phyloP scores from a whole-genome alignment of 2,329 filamentous ascomycete species.

The Xylaria sp. region DNA sequence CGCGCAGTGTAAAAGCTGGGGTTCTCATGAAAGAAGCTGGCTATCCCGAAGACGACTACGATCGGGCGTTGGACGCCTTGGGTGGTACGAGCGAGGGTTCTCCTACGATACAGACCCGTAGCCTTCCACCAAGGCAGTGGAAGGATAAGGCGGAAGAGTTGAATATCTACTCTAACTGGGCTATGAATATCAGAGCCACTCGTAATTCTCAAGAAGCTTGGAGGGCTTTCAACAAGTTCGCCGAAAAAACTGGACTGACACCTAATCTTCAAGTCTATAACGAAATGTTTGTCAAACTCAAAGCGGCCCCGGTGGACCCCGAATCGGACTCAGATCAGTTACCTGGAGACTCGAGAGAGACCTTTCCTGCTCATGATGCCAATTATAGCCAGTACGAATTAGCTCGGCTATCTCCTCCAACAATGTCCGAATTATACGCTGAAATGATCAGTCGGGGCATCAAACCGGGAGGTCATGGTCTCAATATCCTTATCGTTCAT shows the following conservation, averaged over 20 bases:
- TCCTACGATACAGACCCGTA: constrained; percentile 67
- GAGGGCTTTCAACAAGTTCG: constrained; percentile 48
- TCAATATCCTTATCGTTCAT: constrained; percentile 66
- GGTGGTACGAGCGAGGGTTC: constrained; percentile 63
- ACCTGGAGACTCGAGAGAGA: constrained; percentile 70
- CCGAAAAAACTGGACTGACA: constrained; percentile 26
- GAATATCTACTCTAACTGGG: constrained; percentile 60
- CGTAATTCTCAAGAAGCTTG: constrained; percentile 71
- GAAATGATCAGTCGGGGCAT: constrained; percentile 65
- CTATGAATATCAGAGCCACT: constrained; percentile 66
- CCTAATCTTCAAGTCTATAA: constrained; percentile 64
- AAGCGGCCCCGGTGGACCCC: constrained; percentile 48
- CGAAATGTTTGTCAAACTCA: constrained; percentile 70
- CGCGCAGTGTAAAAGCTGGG: constrained; percentile 63
- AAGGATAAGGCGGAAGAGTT: constrained; percentile 41
- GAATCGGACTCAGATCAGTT: constrained; percentile 48
- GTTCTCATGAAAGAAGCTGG: constrained; percentile 66
- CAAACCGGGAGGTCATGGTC: constrained; percentile 59
- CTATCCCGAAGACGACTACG: constrained; percentile 58
- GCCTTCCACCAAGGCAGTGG: constrained; percentile 50
- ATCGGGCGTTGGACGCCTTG: constrained; percentile 61
- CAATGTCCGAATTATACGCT: constrained; percentile 65
- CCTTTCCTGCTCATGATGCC: constrained; percentile 63
- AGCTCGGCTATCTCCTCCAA: constrained; percentile 69
- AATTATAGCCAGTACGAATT: constrained; percentile 74